Percentiles rank a stretch among this genome's conserved stretches.
phyloP scores from a whole-genome alignment of 169 alveolate species.

The Plasmodium relictum region DNA sequence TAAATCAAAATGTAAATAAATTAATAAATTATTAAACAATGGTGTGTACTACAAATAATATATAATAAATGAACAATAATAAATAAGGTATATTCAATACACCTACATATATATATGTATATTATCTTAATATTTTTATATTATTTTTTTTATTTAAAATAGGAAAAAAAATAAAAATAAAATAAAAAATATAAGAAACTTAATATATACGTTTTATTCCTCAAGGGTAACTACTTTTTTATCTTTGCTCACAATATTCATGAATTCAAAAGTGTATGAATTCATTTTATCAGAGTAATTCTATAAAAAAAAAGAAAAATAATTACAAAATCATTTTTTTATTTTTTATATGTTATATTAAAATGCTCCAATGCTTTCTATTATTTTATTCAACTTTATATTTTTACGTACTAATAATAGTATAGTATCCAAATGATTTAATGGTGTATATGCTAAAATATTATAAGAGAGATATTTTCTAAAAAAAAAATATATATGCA shows the following conservation, averaged over 20 bases:
- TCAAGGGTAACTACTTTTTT: slow-evolving; percentile 31
- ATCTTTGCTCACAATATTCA: slow-evolving; percentile 48
- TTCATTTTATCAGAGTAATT: not conserved
- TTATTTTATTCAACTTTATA: slow-evolving; percentile 10
- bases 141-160: not conserved
- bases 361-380: not conserved
- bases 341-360: not conserved
- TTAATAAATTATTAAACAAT: no score
- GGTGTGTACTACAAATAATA: no score
- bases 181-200: not conserved
- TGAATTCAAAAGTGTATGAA: slow-evolving; percentile 34
- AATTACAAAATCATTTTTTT: not conserved
- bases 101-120: not conserved
- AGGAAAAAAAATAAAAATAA: not conserved
- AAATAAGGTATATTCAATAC: not conserved
- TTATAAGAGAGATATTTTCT: slow-evolving; percentile 10
- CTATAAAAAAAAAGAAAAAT: slow-evolving; percentile 7
- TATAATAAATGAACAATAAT: no score
- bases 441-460: slow-evolving; percentile 52
- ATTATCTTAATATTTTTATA: not conserved
- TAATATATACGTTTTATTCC: not conserved
- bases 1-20: no score
- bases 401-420: slow-evolving; percentile 22
- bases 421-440: slow-evolving; percentile 64
- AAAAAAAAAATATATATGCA: slow-evolving; percentile 2